phyloP scores from a whole-genome alignment of 129 eudicot species.

The Arctium minus region DNA sequence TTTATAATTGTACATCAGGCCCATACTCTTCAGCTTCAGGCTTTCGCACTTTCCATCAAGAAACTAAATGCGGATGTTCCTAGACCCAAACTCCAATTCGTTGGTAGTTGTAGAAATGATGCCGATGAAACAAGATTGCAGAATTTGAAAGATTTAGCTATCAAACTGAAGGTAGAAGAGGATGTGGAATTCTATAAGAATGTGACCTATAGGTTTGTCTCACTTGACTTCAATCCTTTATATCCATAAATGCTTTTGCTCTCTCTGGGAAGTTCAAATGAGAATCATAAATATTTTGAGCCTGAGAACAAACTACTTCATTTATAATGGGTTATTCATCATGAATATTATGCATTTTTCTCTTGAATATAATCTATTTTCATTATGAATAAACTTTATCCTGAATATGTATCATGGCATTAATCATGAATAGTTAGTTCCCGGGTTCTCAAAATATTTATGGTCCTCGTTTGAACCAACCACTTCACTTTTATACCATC shows the following conservation, averaged over 20 bases:
- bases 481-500: background rate
- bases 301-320: background rate
- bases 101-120: slow-evolving; percentile 94
- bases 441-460: background rate
- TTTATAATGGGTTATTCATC: too few relatives aligned
- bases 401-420: background rate
- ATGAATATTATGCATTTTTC: background rate
- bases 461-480: background rate
- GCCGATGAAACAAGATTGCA: slow-evolving; percentile 90
- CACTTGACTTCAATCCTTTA: background rate
- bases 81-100: slow-evolving; percentile 83
- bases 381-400: too few relatives aligned
- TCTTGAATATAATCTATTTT: background rate
- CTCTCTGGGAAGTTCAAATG: background rate
- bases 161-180: slow-evolving; percentile 54
- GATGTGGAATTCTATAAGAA: slow-evolving; percentile 88
- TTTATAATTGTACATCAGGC: slow-evolving; percentile 45
- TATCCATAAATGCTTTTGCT: background rate
- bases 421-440: background rate
- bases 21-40: slow-evolving; percentile 83
- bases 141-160: slow-evolving; percentile 70
- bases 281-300: background rate
- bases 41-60: slow-evolving; percentile 69
- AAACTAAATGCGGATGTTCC: slow-evolving; percentile 43
- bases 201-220: slow-evolving; percentile 71